Evolutionary conservation across 2,329 filamentous ascomycete genomes (phyloP).

Genomic region (Diaporthe sp.): DNA sequence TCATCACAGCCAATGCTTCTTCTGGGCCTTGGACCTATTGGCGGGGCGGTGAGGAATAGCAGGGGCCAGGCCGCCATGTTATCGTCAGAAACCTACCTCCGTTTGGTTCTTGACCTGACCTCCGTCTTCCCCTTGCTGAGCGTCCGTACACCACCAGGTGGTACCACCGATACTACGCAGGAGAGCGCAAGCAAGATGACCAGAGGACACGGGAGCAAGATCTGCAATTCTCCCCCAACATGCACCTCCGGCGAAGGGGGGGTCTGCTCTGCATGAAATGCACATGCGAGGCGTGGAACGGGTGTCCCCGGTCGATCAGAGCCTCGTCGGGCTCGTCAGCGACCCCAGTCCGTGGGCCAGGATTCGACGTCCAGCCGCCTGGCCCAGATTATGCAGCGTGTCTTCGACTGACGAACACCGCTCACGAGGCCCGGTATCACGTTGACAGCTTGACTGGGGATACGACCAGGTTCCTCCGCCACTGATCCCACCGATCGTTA

Average conservation of each 20-base stretch:
- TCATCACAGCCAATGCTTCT: background rate
- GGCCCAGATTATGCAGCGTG: background rate
- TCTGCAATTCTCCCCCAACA: background rate
- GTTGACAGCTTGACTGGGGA: constrained; percentile 14
- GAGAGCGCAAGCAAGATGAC: background rate
- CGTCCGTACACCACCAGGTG: background rate
- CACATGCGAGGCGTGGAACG: background rate
- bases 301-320: constrained; percentile 27
- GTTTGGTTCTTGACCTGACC: background rate
- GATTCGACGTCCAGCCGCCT: constrained; percentile 11
- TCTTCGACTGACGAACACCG: background rate
- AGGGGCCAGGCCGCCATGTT: constrained; percentile 3
- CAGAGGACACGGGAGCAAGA: constrained; percentile 1
- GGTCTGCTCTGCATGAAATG: constrained; percentile 8
- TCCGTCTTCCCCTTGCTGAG: background rate
- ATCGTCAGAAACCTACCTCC: background rate
- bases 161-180: background rate
- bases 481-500: constrained; percentile 28
- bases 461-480: background rate
- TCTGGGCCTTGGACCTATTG: background rate
- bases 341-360: background rate
- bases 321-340: constrained; percentile 14
- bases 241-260: constrained; percentile 1
- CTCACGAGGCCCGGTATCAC: constrained; percentile 18
- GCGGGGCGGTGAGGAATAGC: constrained; percentile 23